Percentiles rank a stretch among this genome's conserved stretches.
phyloP scores from a whole-genome alignment of 495 filamentous ascomycete genomes.

The Penicillium canariense region DNA sequence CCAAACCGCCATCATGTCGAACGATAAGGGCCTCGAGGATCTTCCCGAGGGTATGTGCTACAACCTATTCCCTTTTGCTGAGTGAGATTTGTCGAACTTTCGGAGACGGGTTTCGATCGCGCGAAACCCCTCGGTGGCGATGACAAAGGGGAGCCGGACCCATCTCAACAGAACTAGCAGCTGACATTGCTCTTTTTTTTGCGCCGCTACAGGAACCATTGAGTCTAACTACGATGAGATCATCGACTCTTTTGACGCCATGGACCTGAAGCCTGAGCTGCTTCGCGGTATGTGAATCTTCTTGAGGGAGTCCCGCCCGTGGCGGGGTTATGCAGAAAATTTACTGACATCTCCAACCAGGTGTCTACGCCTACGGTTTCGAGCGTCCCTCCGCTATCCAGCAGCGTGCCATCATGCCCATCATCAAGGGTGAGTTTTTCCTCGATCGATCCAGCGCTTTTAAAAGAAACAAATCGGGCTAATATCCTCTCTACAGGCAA shows the following conservation, averaged over 20 bases:
- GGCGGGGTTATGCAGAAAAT: constrained; percentile 24
- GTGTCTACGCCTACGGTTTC: constrained; percentile 99
- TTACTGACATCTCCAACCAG: constrained; percentile 47
- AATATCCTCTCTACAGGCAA: constrained; percentile 57
- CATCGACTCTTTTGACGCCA: constrained; percentile 97
- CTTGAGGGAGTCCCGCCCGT: constrained; percentile 4
- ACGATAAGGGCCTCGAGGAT: constrained; percentile 94
- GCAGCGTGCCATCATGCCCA: constrained; percentile 98
- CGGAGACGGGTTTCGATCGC: background rate
- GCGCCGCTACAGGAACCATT: constrained; percentile 73
- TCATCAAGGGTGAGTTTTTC: constrained; percentile 87
- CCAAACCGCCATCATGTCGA: constrained; percentile 83
- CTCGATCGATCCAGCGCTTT: constrained; percentile 4
- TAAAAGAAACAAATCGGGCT: constrained; percentile 17
- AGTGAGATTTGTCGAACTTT: background rate
- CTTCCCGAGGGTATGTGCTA: constrained; percentile 76
- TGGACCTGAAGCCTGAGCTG: constrained; percentile 94
- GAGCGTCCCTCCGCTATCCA: constrained; percentile 99
- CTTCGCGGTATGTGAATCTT: constrained; percentile 75
- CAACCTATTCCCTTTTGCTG: constrained; percentile 2
- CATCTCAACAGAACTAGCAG: constrained; percentile 3
- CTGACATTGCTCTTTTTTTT: constrained; percentile 22
- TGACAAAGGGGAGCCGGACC: constrained; percentile 9
- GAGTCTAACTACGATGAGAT: constrained; percentile 99
- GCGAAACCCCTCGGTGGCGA: constrained; percentile 21